Evolutionary conservation across 1,284 basidiomycete genomes (phyloP), one percentile per base, ranked within the genome.

Genomic region (Ustilago bromivora): DNA sequence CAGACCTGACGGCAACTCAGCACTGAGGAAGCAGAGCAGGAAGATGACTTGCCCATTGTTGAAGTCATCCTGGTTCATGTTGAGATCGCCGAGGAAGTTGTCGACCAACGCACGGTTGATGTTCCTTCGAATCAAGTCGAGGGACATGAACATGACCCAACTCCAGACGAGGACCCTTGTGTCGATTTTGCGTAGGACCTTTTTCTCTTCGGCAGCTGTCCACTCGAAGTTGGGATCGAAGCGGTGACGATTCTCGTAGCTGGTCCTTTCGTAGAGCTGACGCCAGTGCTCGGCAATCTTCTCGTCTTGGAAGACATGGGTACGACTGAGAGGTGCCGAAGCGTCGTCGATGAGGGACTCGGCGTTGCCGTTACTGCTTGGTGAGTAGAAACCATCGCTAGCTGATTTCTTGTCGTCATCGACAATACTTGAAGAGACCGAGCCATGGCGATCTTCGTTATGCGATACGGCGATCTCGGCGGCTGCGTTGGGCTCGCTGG

Each of bases 1-100:
- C 13, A 84, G 40, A 9, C 78, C 72, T 1, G 71, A 79, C 1
- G 82, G 82, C 12, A 84, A 46, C 41, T 84, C 82, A 17, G 78
- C 76, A 17, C 40, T 49, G 28, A 84, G 66, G 61, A 84, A 83
- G 12, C 53, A 23, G 5, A 68, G 3, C n/a, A 74, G 66, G 43
- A 65, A 79, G 53, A 76, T 57, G 17, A 74, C 71, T 28, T 74
- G 66, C 3, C 82, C 82, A 13, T 67, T 82, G 75, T 84, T 84
- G 60, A 75, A 76, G 53, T 82, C 73, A 64, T 84, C 76, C 28
- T 71, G 69, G 10, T 60, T 79, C 57, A 84, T 61, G 15, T 61
- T 52, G 28, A 84, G 52, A 49, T 84, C 82, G 7, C 46, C 15
- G 13, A 84, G 66, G 31, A 84, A 66, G 38, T 73, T 66, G 59